Evolutionary conservation across 352 stramenopile genomes (phyloP), one percentile per base, ranked within the genome.

Genomic region (Blastocystis sp.): DNA sequence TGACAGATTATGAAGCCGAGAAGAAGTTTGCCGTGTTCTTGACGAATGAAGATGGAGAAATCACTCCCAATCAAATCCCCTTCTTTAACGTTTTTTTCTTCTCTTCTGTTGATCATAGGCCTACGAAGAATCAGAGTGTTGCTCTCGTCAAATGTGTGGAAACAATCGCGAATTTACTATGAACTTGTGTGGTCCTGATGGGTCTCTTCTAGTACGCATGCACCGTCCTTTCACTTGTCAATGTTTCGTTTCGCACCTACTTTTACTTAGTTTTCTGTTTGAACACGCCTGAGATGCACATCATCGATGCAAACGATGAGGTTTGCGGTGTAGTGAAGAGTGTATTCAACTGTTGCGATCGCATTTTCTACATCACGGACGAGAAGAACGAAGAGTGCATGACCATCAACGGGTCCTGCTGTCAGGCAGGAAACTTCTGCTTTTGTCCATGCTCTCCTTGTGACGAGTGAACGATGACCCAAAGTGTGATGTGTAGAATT

Each of bases 161-260:
- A 56, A 30, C 53, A 54, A 73, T 47, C 59, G 76, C 43, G 26
- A 79, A 8, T 88, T 88, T 34, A 56, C n/a, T 18, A 88, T 88
- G 76, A 59, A 79, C 55, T 18, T 78, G 30, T 79, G 34, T n/a
- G 50, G 41, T n/a, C 39, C 63, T 11, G 66, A 76, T 47, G 50
- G 37, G 39, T 53, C 34, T 7, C 18, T 65, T 18, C 34, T 89
- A 24, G 63, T 88, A n/a, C 70, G 24, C 7, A 88, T 88, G 76
- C 45, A 88, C 34, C 76, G 76, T 79, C 76, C 76, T 9, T 88
- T 88, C 39, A 88, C 59, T 2, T 88, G 76, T 39, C 76, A 88
- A 88, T 56, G 76, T 88, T 16, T 2, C 26, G 0, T 45, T 13
- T 11, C 50, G n/a, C 16, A n/a, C 4, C 30, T 9, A 11, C 24